Evolutionary conservation across 176 grass and related monocot species (phyloP), one percentile per base, ranked within the genome.

Genomic region (Elymus sibiricus): DNA sequence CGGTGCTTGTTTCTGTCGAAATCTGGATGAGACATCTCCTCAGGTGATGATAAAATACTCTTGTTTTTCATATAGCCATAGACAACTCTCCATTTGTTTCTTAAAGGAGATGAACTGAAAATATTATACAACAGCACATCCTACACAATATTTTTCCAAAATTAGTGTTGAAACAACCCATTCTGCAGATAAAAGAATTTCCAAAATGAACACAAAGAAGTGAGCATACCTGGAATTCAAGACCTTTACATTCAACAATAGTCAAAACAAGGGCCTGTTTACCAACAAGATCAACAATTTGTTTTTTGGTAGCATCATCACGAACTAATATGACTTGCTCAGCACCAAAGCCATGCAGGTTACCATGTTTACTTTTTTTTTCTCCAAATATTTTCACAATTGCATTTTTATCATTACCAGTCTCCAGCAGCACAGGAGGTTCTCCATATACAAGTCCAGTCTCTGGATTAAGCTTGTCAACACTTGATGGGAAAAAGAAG

Each of bases 171-270:
- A 42, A 17, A 51, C 60, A 74, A 34, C 55, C 22, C 4, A 28
- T 5, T 58, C 80, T 65, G 74, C 12, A 35, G 43, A 27, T 4
- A 78, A 77, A 60, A 80, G 76, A 46, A 47, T 74, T 76, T 51
- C 11, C 11, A 70, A 27, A 35, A 13, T 38, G n/a, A 78, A 14
- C 51, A 59, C 46, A 64, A 26, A 26, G 7, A 29, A 63, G 51
- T 65, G 69, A 82, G 61, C 3, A 17, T 93, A 98, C 95, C 91
- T 98, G 91, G 76, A 95, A 98, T 29, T 98, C 95, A 13, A 98
- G 93, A 59, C 95, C 95, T 59, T 98, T 98, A 25, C 95, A 98
- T 88, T 98, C 95, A 71, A 98, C 60, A 67, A 95, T 98, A 39
- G 95, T 89, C 64, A 98, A 81, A n/a, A 95, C 95, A 77, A 95